These are phyloP conservation scores for Danielia oregonensis DNA, from an alignment of 805 yeast species.

Conservation along the genomic window DNA sequence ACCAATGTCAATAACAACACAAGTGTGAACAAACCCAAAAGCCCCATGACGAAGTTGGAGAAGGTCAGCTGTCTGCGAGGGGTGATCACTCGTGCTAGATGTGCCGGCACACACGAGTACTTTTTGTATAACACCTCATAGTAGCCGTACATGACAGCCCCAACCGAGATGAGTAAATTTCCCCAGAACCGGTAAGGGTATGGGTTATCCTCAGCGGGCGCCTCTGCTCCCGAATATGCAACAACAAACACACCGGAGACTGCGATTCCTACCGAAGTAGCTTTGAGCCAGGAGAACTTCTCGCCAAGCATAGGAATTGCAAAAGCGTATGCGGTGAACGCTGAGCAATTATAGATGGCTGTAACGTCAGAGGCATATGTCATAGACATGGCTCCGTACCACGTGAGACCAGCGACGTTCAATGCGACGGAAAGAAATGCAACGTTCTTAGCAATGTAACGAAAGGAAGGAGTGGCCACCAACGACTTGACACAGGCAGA, in stretches of 20 bases:
- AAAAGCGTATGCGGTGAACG: constrained; percentile 82
- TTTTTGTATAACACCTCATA: constrained; percentile 83
- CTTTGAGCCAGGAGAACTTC: constrained; percentile 57
- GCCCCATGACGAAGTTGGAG: constrained; percentile 70
- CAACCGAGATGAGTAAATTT: constrained; percentile 63
- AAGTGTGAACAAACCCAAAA: constrained; percentile 59
- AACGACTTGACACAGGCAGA: constrained; percentile 32
- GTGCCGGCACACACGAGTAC: constrained; percentile 67
- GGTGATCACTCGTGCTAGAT: constrained; percentile 38
- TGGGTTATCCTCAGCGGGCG: constrained; percentile 12
- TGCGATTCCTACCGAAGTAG: constrained; percentile 66
- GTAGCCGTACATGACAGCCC: constrained; percentile 75
- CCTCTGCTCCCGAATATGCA: constrained; percentile 56
- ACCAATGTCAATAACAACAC: constrained; percentile 46
- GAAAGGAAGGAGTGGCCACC: constrained; percentile 42
- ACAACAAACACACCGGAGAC: constrained; percentile 73
- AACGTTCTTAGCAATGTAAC: constrained; percentile 43
- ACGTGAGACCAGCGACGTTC: constrained; percentile 73
- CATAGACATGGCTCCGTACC: constrained; percentile 81
- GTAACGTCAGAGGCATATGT: constrained; percentile 84
- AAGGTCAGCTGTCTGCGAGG: constrained; percentile 72
- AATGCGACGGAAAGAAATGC: constrained; percentile 51
- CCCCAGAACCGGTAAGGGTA: constrained; percentile 67
- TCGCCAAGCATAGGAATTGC: constrained; percentile 74
- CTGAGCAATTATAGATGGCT: constrained; percentile 87